Percentiles rank a stretch among this genome's conserved stretches.
These are phyloP conservation scores for Lactarius akahatsu DNA, from an alignment of 768 basidiomycete genomes.

Conservation along the genomic window DNA sequence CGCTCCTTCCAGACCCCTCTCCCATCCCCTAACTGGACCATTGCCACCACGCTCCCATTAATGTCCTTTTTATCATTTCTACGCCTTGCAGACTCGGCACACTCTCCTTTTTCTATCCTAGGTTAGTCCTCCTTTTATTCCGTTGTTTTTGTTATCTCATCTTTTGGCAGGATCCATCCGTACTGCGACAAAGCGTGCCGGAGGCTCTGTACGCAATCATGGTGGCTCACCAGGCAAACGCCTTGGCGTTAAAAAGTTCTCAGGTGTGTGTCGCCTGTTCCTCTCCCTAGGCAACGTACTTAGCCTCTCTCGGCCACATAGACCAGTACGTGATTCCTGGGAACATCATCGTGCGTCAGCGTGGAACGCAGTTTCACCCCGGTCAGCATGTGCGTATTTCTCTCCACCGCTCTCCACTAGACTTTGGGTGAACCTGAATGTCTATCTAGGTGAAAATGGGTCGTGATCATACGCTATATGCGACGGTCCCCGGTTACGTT, in stretches of 20 bases:
- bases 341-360: constrained; percentile 93
- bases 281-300: not conserved
- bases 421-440: constrained; percentile 7
- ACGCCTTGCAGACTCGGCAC: constrained; percentile 39
- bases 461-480: constrained; percentile 93
- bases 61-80: constrained; percentile 53
- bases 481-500: constrained; percentile 85
- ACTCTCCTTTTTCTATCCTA: constrained; percentile 51
- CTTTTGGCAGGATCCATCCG: constrained; percentile 57
- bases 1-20: not conserved
- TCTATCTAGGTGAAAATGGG: constrained; percentile 77
- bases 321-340: constrained; percentile 92
- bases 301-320: constrained; percentile 35
- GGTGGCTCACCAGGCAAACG: constrained; percentile 92
- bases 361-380: constrained; percentile 89
- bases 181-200: constrained; percentile 95
- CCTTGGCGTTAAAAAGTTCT: constrained; percentile 94
- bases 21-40: not conserved
- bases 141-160: constrained; percentile 31
- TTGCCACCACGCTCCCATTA: constrained; percentile 1
- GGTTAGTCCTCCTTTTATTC: constrained; percentile 31
- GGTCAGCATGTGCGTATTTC: constrained; percentile 75
- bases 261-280: constrained; percentile 58
- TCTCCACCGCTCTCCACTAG: constrained; percentile 17
- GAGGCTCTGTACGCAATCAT: constrained; percentile 91